phyloP scores from a whole-genome alignment of 495 filamentous ascomycete genomes.

The Penicillium roqueforti region DNA sequence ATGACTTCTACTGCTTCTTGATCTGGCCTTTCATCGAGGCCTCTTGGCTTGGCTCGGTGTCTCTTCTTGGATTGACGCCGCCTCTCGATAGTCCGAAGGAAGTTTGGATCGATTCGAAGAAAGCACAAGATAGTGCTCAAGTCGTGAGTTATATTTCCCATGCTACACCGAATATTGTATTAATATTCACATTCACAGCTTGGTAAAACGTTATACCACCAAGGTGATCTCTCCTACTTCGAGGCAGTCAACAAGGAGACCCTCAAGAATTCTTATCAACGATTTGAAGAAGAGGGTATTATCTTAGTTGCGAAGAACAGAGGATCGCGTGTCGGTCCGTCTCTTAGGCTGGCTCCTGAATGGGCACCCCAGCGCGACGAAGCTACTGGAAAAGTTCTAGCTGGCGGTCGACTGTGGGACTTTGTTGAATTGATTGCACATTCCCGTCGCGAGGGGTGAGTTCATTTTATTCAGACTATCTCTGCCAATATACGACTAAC shows the following conservation, averaged over 20 bases:
- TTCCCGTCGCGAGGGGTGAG: slow-evolving; percentile 75
- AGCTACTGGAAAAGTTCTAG: slow-evolving; percentile 55
- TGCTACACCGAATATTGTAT: neutral
- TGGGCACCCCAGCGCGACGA: slow-evolving; percentile 72
- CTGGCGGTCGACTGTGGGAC: slow-evolving; percentile 76
- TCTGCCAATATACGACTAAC: slow-evolving; percentile 3
- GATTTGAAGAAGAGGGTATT: slow-evolving; percentile 89
- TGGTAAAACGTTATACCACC: slow-evolving; percentile 95
- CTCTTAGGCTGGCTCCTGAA: slow-evolving; percentile 65
- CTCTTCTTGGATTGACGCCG: slow-evolving; percentile 78
- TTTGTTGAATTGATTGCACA: slow-evolving; percentile 84
- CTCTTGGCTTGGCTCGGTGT: slow-evolving; percentile 83
- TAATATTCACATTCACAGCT: slow-evolving; percentile 50
- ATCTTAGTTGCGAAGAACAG: slow-evolving; percentile 65
- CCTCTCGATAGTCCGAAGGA: slow-evolving; percentile 56
- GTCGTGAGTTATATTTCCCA: slow-evolving; percentile 49
- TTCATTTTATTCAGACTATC: neutral
- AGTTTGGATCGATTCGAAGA: slow-evolving; percentile 72
- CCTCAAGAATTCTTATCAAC: slow-evolving; percentile 83
- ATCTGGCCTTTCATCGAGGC: slow-evolving; percentile 98
- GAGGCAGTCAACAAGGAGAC: slow-evolving; percentile 98
- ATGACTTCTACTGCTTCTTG: slow-evolving; percentile 96
- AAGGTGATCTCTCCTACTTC: slow-evolving; percentile 94
- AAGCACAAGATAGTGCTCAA: slow-evolving; percentile 79
- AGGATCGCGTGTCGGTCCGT: slow-evolving; percentile 49